Evolutionary conservation across 306 rosid species (phyloP).

Genomic region (Vachellia collinsii): DNA sequence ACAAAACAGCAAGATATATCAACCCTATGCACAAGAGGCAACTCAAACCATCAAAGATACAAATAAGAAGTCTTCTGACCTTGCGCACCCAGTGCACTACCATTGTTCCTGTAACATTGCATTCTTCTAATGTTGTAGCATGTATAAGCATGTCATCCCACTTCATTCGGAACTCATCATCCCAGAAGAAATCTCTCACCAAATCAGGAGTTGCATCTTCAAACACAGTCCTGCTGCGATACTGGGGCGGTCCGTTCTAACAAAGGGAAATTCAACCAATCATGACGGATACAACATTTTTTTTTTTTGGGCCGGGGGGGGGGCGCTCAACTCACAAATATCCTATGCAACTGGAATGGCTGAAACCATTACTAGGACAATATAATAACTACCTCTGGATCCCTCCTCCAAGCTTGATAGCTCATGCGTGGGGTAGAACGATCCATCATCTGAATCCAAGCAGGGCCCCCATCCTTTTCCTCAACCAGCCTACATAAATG

Average conservation of each 20-base stretch:
- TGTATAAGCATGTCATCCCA: slow-evolving; percentile 64
- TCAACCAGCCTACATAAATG: slow-evolving; percentile 51
- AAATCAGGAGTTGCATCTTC: slow-evolving; percentile 57
- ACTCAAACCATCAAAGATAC: slow-evolving; percentile 11
- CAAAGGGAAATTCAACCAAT: slow-evolving; percentile 5
- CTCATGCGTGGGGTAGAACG: slow-evolving; percentile 74
- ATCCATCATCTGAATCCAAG: slow-evolving; percentile 98
- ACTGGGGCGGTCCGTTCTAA: slow-evolving; percentile 61
- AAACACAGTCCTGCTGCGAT: slow-evolving; percentile 57
- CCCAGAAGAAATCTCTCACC: slow-evolving; percentile 68
- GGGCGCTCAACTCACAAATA: neutral
- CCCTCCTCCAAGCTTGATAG: slow-evolving; percentile 74
- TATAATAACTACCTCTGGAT: slow-evolving; percentile 42
- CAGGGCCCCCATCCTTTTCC: slow-evolving; percentile 79
- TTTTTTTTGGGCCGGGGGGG: too few relatives aligned
- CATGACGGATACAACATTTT: too few relatives aligned
- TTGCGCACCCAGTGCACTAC: slow-evolving; percentile 63
- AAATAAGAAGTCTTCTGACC: slow-evolving; percentile 36
- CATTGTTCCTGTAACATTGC: slow-evolving; percentile 52
- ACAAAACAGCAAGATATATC: slow-evolving; percentile 24
- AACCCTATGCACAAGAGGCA: slow-evolving; percentile 24
- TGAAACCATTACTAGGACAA: neutral
- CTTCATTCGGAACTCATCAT: slow-evolving; percentile 49
- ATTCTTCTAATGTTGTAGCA: slow-evolving; percentile 47
- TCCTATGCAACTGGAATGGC: neutral